Evolutionary conservation across 169 alveolate species (phyloP).

Genomic region (Plasmodium sp.): DNA sequence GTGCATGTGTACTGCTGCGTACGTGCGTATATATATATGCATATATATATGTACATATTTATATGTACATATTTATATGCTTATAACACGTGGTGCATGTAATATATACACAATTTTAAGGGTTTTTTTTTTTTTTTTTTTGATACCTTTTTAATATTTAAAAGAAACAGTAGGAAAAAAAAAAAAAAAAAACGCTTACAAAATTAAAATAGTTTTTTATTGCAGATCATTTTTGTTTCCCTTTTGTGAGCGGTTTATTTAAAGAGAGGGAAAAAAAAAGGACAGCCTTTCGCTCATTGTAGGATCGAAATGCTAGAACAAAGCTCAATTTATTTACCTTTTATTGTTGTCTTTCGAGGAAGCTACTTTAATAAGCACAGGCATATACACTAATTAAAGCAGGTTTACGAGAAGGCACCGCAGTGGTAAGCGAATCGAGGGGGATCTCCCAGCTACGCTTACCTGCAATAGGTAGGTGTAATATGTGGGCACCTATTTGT

Average conservation of each 20-base stretch:
- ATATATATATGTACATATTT: not conserved
- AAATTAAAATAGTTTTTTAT: slow-evolving; percentile 4
- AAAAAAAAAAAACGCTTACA: not conserved
- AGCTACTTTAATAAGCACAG: not conserved
- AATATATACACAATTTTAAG: not conserved
- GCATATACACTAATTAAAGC: not conserved
- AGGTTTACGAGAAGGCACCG: not conserved
- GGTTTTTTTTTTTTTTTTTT: slow-evolving; percentile 37
- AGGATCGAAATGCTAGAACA: not conserved
- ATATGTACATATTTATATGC: not conserved
- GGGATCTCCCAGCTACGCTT: not conserved
- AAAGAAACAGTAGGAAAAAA: not conserved
- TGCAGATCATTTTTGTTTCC: not conserved
- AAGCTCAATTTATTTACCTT: not conserved
- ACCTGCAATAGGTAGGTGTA: not conserved
- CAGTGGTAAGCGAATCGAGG: not conserved
- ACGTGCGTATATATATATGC: not conserved
- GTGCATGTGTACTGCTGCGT: not conserved
- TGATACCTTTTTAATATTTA: not conserved
- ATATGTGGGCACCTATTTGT: not conserved
- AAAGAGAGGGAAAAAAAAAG: not conserved
- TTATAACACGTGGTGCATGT: not conserved
- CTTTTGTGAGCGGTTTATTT: not conserved
- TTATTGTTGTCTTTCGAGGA: not conserved
- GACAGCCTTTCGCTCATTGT: not conserved